phyloP scores from a whole-genome alignment of 306 rosid genomes.

The Aeschynomene evenia region DNA sequence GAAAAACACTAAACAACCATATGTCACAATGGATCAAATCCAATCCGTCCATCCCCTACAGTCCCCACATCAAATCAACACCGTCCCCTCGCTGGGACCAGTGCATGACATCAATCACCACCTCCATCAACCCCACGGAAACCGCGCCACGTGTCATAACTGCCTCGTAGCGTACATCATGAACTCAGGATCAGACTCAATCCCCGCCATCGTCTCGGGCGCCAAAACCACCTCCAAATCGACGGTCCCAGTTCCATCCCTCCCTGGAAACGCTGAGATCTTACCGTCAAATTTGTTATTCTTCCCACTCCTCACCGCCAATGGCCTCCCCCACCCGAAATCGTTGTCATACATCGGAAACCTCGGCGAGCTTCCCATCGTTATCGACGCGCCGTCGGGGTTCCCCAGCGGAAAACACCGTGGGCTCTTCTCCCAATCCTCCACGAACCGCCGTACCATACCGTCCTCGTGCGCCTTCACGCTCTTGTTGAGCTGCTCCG shows the following conservation, averaged over 20 bases:
- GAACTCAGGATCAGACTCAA: slow-evolving; percentile 76
- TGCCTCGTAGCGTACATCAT: slow-evolving; percentile 58
- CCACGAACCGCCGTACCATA: slow-evolving; percentile 53
- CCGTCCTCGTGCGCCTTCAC: slow-evolving; percentile 62
- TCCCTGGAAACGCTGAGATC: slow-evolving; percentile 83
- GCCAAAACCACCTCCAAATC: slow-evolving; percentile 83
- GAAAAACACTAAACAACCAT: not conserved
- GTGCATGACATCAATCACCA: not conserved
- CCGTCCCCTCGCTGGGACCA: not conserved
- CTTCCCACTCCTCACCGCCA: slow-evolving; percentile 79
- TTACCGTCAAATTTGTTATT: slow-evolving; percentile 90
- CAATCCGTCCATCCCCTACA: not conserved
- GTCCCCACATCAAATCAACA: not conserved
- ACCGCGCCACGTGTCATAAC: slow-evolving; percentile 19
- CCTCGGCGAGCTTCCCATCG: slow-evolving; percentile 93
- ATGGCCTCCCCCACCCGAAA: slow-evolving; percentile 88
- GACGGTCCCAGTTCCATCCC: slow-evolving; percentile 71
- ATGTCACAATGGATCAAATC: not conserved
- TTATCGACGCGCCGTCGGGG: slow-evolving; percentile 72
- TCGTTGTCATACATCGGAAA: slow-evolving; percentile 93
- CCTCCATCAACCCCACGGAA: not conserved
- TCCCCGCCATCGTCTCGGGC: slow-evolving; percentile 67
- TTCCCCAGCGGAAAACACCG: slow-evolving; percentile 84
- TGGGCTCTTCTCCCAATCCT: slow-evolving; percentile 78
- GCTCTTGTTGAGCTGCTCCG: slow-evolving; percentile 63